phyloP scores from a whole-genome alignment of 345 rosid genomes.

The Populus pruinosa region DNA sequence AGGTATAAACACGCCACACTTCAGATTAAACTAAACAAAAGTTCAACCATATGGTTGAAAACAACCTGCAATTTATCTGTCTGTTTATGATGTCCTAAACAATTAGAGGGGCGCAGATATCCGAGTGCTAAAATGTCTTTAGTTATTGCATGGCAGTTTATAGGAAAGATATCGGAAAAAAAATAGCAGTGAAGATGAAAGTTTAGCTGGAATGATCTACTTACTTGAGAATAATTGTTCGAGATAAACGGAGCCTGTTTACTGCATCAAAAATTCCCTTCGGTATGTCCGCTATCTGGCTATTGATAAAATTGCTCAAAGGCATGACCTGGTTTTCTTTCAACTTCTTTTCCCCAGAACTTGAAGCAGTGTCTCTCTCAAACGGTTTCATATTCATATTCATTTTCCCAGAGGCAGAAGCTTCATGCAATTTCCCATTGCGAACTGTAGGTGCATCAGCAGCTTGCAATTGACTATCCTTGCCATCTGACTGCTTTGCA shows the following conservation, averaged over 20 bases:
- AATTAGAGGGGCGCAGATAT: background rate
- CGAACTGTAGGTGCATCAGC: conserved; percentile 5
- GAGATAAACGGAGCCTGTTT: conserved; percentile 63
- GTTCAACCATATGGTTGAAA: background rate
- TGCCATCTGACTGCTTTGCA: conserved; percentile 2
- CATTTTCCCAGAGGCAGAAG: conserved; percentile 15
- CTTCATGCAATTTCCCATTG: conserved; percentile 19
- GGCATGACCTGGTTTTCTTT: conserved; percentile 19
- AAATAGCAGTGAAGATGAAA: background rate
- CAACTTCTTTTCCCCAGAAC: conserved; percentile 33
- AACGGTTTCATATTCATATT: conserved; percentile 1
- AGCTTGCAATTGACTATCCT: conserved; percentile 8
- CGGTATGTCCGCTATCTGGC: conserved; percentile 37
- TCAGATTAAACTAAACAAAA: background rate
- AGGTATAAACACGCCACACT: background rate
- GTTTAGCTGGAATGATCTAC: conserved; percentile 15
- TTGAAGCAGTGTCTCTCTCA: conserved; percentile 34
- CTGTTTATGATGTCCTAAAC: background rate
- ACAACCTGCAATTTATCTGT: background rate
- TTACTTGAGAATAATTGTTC: conserved; percentile 72
- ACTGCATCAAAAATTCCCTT: conserved; percentile 50
- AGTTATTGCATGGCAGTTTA: background rate
- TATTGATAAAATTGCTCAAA: conserved; percentile 11
- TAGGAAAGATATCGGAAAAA: background rate
- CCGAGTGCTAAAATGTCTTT: background rate